Base-by-base conservation (phyloP, 139 green algal genomes). In the Mychonastes homosphaera region DNA sequence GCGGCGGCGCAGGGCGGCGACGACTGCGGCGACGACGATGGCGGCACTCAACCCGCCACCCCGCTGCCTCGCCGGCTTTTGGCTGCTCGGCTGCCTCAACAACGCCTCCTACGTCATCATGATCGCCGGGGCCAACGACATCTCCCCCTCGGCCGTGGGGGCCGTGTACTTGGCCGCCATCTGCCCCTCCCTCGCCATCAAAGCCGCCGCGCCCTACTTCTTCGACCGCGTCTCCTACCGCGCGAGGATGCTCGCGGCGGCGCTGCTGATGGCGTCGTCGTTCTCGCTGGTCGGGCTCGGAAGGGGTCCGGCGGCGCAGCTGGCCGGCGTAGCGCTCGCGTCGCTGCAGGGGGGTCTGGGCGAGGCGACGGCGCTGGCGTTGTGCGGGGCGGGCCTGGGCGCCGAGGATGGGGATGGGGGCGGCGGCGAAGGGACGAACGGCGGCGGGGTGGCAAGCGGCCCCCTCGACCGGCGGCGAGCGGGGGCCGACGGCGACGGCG, bases 161-260 rank as follows among this genome's bases (percentile, higher is more conserved):
- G 40, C 82, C 16, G 75, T 84, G 13, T 87, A 84, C 62, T 57
- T 86, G 1, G 64, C 30, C 16, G 80, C 80, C 3, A 73, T 86
- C 16, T 47, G 62, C 0, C 80, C 80, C 1, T 48, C 69, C 6
- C 41, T 86, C 2, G 9, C 80, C 1, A 63, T 79, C 53, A 87
- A 87, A 44, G 35, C 70, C 28, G 74, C 71, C 10, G 61, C 7
- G 1, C 65, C 65, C 0, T 78, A 69, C 62, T 80, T 76, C 77
- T 82, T 85, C 34, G 65, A 80, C 34, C 16, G 60, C 1, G 61
- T 77, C 0, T 39, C 62, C 4, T 87, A 87, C 47, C 35, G 46
- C 1, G 15, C 34, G 1, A 58, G 79, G 6, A 58, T 80, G 32
- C 60, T 54, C 16, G 38, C 48, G 0, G 57, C 60, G 18, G 74